Conservation (phyloP, 1,284 basidiomycete species). For the Microbotryum violaceum region DNA sequence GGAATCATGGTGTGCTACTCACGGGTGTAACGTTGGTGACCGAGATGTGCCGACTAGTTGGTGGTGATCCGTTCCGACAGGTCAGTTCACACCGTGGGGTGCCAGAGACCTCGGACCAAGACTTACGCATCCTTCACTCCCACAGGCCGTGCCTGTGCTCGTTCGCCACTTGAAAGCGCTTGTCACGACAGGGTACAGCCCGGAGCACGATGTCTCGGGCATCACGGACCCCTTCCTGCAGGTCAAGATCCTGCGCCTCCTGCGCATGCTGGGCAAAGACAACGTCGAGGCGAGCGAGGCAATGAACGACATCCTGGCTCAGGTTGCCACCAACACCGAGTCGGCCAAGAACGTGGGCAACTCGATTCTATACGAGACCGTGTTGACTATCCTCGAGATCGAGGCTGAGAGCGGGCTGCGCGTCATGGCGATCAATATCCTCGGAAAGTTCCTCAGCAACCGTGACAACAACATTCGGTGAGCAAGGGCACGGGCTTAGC, state of each 20-base stretch:
- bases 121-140: background rate
- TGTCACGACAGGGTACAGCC: conserved; percentile 94
- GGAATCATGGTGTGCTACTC: conserved; percentile 93
- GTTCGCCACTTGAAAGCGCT: conserved; percentile 93
- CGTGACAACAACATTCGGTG: conserved; percentile 97
- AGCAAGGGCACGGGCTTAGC: conserved; percentile 30
- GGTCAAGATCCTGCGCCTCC: conserved; percentile 88
- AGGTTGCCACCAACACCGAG: conserved; percentile 98
- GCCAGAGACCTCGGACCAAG: background rate
- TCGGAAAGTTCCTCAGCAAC: conserved; percentile 97
- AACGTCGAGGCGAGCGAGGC: conserved; percentile 82
- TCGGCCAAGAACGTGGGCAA: conserved; percentile 98
- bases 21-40: conserved; percentile 89
- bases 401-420: conserved; percentile 91
- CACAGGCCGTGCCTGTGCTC: conserved; percentile 79
- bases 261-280: conserved; percentile 78
- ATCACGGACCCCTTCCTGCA: conserved; percentile 94
- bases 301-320: conserved; percentile 96
- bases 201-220: conserved; percentile 98
- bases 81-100: conserved; percentile 44
- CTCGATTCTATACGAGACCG: conserved; percentile 95
- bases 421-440: conserved; percentile 99
- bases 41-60: conserved; percentile 70
- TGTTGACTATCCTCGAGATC: conserved; percentile 94
- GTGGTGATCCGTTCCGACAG: conserved; percentile 79